Evolutionary conservation across 805 yeast species (phyloP), one percentile per base, ranked within the genome.

Genomic region (Candida piceae): DNA sequence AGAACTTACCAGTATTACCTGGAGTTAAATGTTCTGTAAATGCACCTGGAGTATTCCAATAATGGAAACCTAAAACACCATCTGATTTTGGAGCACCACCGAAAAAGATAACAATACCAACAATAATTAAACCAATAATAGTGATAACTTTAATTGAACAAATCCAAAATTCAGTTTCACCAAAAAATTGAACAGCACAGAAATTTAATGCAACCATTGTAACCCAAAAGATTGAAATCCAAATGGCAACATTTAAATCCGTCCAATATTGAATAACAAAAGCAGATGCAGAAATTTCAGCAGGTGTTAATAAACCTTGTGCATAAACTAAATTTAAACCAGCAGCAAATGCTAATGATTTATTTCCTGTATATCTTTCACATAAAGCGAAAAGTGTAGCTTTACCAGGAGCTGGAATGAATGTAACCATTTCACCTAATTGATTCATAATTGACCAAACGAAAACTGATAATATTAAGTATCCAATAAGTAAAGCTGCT

Each of bases 351-450:
- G 84, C 81, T 23, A 79, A 58, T 6, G 84, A 72, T 30, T 69
- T 72, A 52, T 76, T 77, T 31, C 60, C 62, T 5, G 60, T 56
- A 40, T 55, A 58, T 26, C 62, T 44, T 24, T 43, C 48, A 39
- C 53, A 46, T 11, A 57, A 39, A 17, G 76, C 74, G 50, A 81
- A 83, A 48, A 84, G 65, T 36, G 73, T 72, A 8, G 84, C 79
- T 47, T 80, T 80, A 50, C 84, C 81, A 15, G 78, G 74, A 29
- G 75, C 65, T 2, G 82, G 82, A 16, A 74, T 42, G 46, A 65
- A 80, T 26, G 84, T 70, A 15, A 81, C 84, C 68, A 80, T 74
- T 57, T 80, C 87, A 39, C 84, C 84, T 36, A 80, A 61, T 32
- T 75, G 66, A 50, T 70, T 70, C 80, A 80, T 79, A 32, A 81